A percentile compares a stretch with the other conserved stretches of the same genome.
phyloP scores from a whole-genome alignment of 805 yeast genomes.

The Metschnikowia dekortorum region DNA sequence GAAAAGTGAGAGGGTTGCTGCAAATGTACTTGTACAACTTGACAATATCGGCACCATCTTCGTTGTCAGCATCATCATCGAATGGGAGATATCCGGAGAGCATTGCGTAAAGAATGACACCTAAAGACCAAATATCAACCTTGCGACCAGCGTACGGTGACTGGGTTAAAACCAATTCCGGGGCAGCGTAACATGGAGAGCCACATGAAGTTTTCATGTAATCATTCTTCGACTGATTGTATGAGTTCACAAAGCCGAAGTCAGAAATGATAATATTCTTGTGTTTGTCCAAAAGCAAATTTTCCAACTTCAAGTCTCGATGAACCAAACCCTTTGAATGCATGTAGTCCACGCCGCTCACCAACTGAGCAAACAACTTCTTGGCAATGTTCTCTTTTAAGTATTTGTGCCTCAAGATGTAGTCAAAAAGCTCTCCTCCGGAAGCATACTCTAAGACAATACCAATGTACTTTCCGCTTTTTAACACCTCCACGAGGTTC shows the following conservation, averaged over 20 bases:
- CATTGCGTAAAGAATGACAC: conserved; percentile 94
- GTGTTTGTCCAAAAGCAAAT: conserved; percentile 74
- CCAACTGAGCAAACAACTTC: conserved; percentile 83
- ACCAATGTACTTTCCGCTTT: conserved; percentile 92
- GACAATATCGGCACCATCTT: conserved; percentile 92
- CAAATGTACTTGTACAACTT: conserved; percentile 89
- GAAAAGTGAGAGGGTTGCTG: conserved; percentile 86
- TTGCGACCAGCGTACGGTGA: conserved; percentile 87
- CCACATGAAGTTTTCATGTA: conserved; percentile 95
- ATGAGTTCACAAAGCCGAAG: conserved; percentile 93
- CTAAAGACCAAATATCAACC: conserved; percentile 97
- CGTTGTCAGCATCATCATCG: conserved; percentile 96
- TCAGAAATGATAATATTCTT: conserved; percentile 84
- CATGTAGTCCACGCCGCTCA: conserved; percentile 89
- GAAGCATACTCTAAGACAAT: conserved; percentile 95
- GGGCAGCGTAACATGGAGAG: conserved; percentile 98
- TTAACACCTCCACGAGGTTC: conserved; percentile 84
- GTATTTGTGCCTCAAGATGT: conserved; percentile 79
- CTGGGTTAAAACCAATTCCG: conserved; percentile 86
- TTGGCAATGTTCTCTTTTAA: conserved; percentile 86
- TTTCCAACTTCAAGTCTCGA: conserved; percentile 72
- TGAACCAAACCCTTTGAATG: conserved; percentile 78
- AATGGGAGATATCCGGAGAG: conserved; percentile 94
- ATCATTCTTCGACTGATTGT: conserved; percentile 53
- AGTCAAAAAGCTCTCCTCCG: conserved; percentile 95